Base-by-base conservation (phyloP, 176 grass and related monocot genomes). In the Thinopyrum elongatum region DNA sequence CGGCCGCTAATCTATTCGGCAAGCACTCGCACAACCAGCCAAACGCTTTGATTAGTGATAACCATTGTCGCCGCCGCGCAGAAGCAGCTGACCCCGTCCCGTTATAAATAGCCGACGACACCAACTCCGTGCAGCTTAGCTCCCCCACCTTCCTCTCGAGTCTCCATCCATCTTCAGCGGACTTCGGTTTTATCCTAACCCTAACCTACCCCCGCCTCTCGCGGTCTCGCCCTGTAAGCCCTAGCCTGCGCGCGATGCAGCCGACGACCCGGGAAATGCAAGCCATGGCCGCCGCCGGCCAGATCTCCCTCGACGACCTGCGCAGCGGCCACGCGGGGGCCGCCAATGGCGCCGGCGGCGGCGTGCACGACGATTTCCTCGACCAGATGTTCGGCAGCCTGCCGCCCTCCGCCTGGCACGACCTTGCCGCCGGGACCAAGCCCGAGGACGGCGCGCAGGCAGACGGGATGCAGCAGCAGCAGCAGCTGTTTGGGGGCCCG, bases 351-450 rank as follows among this genome's bases (percentile, higher is more conserved):
- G 82, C 10, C 23, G 84, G 13, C 12, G 86, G 30, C 58, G 83
- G 76, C 28, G 92, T 81, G 35, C 84, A 93, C 60, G 94, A 99
- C 34, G 97, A 99, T 59, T 99, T 99, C 92, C 84, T 99, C 33
- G 94, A 96, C 67, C 97, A 98, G 87, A 91, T 99, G 92, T 87
- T 99, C 59, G 87, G 88, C 55, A 76, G 75, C 85, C 60, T 86
- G 14, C 90, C 86, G 7, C 97, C 88, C 63, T 89, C 94, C 0
- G 80, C 86, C 6, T 99, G 97, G 97, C 66, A 92, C 34, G 94
- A 98, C 47, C 81, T 95, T 10, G 80, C 72, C 7, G 27, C 58
- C 1, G 63, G 70, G 42, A 21, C 28, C 8, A 85, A 76, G 58
- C 59, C 77, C 12, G 83, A 82, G 10, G 86, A 85, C 62, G 84